Percentiles rank a stretch among this genome's conserved stretches.
Conservation (phyloP, 139 green algal species). For the Spirogloea muscicola region DNA sequence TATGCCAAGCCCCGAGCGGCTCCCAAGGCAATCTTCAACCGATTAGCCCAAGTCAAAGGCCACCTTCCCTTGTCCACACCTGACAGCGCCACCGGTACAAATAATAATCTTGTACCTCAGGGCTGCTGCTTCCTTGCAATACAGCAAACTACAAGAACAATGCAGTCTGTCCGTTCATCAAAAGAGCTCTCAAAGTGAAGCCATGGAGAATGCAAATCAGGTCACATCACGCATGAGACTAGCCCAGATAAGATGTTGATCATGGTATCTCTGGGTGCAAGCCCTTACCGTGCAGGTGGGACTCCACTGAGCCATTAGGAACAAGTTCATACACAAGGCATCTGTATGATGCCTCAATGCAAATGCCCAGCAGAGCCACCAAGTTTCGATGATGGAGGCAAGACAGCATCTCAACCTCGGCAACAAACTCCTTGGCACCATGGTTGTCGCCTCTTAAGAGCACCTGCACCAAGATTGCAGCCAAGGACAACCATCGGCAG, state of each 20-base stretch:
- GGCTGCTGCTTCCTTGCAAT: too few relatives aligned
- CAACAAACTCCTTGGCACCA: slow-evolving; percentile 2
- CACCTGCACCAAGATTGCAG: slow-evolving; percentile 53
- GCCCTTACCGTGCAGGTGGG: slow-evolving; percentile 22
- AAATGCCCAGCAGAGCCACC: slow-evolving; percentile 41
- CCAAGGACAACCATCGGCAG: too few relatives aligned
- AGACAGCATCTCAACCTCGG: slow-evolving; percentile 12
- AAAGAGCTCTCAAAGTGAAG: too few relatives aligned
- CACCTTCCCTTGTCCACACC: too few relatives aligned
- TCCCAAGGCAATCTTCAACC: slow-evolving; percentile 30
- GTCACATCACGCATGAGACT: too few relatives aligned
- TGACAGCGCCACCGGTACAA: too few relatives aligned
- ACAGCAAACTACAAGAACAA: too few relatives aligned
- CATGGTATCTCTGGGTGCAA: neutral
- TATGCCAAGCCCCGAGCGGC: slow-evolving; percentile 17
- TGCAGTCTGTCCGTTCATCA: too few relatives aligned
- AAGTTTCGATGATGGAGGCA: slow-evolving; percentile 38
- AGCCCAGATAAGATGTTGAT: neutral
- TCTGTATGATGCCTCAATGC: neutral
- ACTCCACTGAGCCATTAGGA: slow-evolving; percentile 16
- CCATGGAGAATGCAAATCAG: too few relatives aligned
- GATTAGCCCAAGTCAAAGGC: neutral
- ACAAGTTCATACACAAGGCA: slow-evolving; percentile 39
- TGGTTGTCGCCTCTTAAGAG: neutral
- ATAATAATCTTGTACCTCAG: too few relatives aligned